phyloP scores from a whole-genome alignment of 495 filamentous ascomycete species.

The Lasiosphaeriaceae sp. region DNA sequence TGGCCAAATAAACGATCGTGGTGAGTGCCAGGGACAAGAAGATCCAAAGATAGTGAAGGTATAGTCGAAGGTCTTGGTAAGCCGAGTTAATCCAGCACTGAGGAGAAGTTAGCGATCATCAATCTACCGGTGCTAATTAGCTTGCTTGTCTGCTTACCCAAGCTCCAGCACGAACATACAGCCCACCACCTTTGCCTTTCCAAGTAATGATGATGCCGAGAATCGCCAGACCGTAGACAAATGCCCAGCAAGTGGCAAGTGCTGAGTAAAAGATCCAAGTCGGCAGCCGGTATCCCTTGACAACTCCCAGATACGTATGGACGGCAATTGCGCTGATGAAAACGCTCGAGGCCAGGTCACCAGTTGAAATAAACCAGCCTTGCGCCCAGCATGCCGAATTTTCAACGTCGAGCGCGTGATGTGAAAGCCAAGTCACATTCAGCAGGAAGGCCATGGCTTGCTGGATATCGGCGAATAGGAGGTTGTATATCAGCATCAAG shows the following conservation, averaged over 20 bases:
- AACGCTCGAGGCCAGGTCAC: constrained; percentile 64
- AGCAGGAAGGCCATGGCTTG: constrained; percentile 68
- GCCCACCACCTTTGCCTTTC: constrained; percentile 43
- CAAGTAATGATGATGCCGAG: constrained; percentile 49
- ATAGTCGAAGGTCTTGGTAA: constrained; percentile 59
- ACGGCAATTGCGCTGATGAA: constrained; percentile 66
- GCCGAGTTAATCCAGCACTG: constrained; percentile 68
- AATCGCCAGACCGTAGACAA: constrained; percentile 54
- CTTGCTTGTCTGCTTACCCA: constrained; percentile 46
- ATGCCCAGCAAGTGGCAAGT: constrained; percentile 53
- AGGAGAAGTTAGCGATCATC: constrained; percentile 1
- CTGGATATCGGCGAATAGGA: constrained; percentile 69
- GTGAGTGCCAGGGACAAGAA: constrained; percentile 66
- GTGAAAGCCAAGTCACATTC: constrained; percentile 56
- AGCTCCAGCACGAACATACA: constrained; percentile 58
- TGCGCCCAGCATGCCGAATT: constrained; percentile 62
- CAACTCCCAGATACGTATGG: constrained; percentile 64
- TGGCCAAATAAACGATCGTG: constrained; percentile 58
- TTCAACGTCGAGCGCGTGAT: constrained; percentile 52
- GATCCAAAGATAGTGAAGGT: constrained; percentile 77
- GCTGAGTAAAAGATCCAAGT: constrained; percentile 47
- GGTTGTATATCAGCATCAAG: constrained; percentile 69
- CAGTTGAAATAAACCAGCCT: constrained; percentile 67
- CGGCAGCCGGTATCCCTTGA: constrained; percentile 53
- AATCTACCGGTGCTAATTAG: background rate